Conservation (phyloP, 108 stramenopile species). For the Fragilaria crotonensis region DNA sequence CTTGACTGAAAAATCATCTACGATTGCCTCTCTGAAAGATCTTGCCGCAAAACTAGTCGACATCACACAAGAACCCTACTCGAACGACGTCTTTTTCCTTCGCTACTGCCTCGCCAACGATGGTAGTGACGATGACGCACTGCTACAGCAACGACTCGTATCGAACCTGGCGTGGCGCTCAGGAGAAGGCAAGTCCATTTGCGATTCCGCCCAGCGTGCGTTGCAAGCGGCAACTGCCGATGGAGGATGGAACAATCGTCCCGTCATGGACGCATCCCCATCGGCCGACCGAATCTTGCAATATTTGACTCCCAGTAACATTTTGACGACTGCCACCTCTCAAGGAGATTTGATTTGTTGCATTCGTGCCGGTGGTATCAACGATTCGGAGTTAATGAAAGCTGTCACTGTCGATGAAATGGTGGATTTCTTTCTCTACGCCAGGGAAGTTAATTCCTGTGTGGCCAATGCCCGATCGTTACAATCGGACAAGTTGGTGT, state of each 20-base stretch:
- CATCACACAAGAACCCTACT: conserved; percentile 6
- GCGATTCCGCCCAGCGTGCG: conserved; percentile 45
- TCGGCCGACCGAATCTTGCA: conserved; percentile 28
- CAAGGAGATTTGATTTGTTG: conserved; percentile 63
- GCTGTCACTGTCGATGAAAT: conserved; percentile 37
- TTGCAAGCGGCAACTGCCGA: conserved; percentile 24
- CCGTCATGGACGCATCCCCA: conserved; percentile 51
- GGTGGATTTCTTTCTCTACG: conserved; percentile 72
- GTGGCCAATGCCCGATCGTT: conserved; percentile 59
- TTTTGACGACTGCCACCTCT: conserved; percentile 43
- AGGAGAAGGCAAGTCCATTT: conserved; percentile 46
- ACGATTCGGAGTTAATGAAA: conserved; percentile 65
- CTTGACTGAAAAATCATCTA: neutral
- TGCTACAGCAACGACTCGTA: conserved; percentile 9
- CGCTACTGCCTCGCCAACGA: conserved; percentile 49
- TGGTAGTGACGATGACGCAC: conserved; percentile 20
- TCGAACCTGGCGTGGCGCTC: conserved; percentile 47
- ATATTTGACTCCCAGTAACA: conserved; percentile 37
- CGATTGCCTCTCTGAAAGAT: conserved; percentile 21
- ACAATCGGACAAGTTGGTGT: conserved; percentile 34
- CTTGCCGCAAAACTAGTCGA: conserved; percentile 11
- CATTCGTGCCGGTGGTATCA: conserved; percentile 78
- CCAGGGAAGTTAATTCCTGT: conserved; percentile 63
- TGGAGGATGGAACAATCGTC: conserved; percentile 64
- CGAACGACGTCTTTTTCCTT: conserved; percentile 53